Conservation (phyloP, 2,329 filamentous ascomycete genomes). For the Coleophoma crateriformis region DNA sequence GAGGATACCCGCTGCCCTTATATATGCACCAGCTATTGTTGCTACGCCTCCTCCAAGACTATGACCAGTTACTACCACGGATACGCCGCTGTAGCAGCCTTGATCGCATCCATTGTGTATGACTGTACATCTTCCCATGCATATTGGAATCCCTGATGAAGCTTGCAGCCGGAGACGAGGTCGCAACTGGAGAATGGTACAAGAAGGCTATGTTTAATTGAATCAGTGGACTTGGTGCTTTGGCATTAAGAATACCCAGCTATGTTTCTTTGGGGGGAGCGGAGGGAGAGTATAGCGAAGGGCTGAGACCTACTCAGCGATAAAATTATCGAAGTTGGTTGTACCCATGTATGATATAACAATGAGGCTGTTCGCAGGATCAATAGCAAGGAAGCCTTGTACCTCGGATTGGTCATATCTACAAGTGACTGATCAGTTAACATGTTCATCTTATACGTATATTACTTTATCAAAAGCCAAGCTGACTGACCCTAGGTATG, state of each 20-base stretch:
- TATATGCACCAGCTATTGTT: conserved; percentile 50
- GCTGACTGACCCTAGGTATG: no score
- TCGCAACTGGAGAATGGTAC: conserved; percentile 14
- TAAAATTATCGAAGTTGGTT: no score
- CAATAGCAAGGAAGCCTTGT: no score
- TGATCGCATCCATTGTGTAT: conserved; percentile 36
- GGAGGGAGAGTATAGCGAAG: no score
- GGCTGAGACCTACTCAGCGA: no score
- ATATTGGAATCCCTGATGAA: conserved; percentile 53
- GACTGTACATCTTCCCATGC: conserved; percentile 49
- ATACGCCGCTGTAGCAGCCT: conserved; percentile 27
- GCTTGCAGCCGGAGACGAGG: conserved; percentile 17
- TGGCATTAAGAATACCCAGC: background rate
- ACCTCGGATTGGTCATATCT: no score
- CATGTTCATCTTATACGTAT: no score
- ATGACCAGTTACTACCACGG: conserved; percentile 57
- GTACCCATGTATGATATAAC: no score
- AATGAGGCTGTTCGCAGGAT: no score
- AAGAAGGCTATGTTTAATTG: conserved; percentile 5
- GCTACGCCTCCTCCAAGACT: conserved; percentile 63
- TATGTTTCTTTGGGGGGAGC: no score
- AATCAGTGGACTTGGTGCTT: background rate
- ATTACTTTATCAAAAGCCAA: no score
- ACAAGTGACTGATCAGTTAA: no score
- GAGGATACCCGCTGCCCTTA: conserved; percentile 41